Conservation (phyloP, 345 rosid genomes). For the Camelina neglecta region DNA sequence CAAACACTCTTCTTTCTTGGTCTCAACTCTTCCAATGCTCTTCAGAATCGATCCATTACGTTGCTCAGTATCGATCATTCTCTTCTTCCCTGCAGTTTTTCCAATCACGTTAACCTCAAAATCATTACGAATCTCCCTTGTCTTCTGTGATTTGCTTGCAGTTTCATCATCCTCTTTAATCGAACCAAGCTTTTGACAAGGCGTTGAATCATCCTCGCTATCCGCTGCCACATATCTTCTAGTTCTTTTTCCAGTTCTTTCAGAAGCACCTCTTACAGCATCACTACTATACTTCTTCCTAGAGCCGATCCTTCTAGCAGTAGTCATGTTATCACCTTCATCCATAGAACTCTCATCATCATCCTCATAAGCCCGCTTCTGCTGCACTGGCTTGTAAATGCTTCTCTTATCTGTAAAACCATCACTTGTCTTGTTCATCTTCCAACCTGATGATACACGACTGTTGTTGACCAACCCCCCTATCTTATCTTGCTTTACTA, state of each 20-base stretch:
- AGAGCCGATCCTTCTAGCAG: too few species aligned
- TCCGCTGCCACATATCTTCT: background rate
- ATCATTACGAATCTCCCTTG: background rate
- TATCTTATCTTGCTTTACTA: too few species aligned
- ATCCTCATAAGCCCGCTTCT: constrained; percentile 21
- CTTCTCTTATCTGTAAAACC: too few species aligned
- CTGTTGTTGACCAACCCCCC: background rate
- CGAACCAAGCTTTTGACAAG: constrained; percentile 18
- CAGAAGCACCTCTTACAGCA: too few species aligned
- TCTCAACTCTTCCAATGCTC: background rate
- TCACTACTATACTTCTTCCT: too few species aligned
- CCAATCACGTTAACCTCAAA: constrained; percentile 9
- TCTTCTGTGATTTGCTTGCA: background rate
- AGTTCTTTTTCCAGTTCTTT: too few species aligned
- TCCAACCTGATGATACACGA: background rate
- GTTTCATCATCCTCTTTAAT: constrained; percentile 10
- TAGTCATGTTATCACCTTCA: background rate
- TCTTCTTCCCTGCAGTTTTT: background rate
- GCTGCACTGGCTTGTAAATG: background rate
- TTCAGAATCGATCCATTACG: background rate
- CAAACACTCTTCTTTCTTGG: constrained; percentile 5
- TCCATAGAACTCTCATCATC: constrained; percentile 8
- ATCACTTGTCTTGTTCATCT: constrained; percentile 3
- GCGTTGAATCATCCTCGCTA: constrained; percentile 12
- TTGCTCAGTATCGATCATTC: constrained; percentile 4